Evolutionary conservation across 2,329 filamentous ascomycete species (phyloP).

Genomic region (Metarhizium anisopliae): DNA sequence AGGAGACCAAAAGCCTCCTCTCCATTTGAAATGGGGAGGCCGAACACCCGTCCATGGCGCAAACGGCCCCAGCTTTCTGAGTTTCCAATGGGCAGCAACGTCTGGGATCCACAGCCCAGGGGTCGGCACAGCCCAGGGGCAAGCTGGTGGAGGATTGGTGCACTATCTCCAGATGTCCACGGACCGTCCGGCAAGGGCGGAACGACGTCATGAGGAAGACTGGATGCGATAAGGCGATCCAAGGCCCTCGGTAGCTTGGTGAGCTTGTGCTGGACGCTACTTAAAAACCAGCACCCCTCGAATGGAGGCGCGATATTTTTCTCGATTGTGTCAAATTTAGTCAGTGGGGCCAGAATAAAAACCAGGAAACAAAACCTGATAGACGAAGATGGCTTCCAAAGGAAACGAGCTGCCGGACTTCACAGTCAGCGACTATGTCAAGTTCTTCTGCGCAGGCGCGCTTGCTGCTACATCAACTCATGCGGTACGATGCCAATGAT

Average conservation of each 20-base stretch:
- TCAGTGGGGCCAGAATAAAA: too few relatives aligned
- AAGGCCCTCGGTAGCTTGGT: not conserved
- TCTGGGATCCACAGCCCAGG: not conserved
- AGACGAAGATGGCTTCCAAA: constrained; percentile 15
- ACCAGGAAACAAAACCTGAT: too few relatives aligned
- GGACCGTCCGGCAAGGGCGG: constrained; percentile 2
- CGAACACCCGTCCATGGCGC: too few relatives aligned
- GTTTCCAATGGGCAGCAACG: not conserved
- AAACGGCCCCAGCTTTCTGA: too few relatives aligned
- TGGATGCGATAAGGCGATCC: not conserved
- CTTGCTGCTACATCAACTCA: constrained; percentile 43
- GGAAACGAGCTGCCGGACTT: constrained; percentile 30
- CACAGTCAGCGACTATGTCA: constrained; percentile 34
- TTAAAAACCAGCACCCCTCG: not conserved
- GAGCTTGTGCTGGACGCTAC: not conserved
- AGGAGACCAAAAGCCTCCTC: too few relatives aligned
- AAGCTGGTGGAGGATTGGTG: not conserved
- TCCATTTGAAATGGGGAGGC: too few relatives aligned
- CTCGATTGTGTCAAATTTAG: not conserved
- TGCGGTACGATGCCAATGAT: constrained; percentile 27
- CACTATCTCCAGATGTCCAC: not conserved
- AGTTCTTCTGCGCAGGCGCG: constrained; percentile 44
- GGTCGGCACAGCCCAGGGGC: not conserved
- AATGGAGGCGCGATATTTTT: not conserved
- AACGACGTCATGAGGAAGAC: constrained; percentile 11